phyloP scores from a whole-genome alignment of 164 flowering plant species.

The Liriodendron chinense region DNA sequence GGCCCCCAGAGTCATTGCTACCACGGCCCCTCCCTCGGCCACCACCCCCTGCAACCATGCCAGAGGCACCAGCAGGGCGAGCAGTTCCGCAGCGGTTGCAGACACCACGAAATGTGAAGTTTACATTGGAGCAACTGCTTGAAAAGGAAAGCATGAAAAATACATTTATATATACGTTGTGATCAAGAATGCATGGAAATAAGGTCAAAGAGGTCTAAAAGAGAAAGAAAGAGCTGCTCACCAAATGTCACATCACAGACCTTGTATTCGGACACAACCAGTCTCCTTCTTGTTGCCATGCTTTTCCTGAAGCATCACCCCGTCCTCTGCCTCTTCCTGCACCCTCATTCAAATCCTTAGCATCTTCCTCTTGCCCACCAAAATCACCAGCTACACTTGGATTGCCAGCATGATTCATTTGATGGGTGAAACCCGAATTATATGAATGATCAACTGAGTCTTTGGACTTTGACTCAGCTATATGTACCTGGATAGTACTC shows the following conservation, averaged over 20 bases:
- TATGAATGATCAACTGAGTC: conserved; percentile 35
- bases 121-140: conserved; percentile 90
- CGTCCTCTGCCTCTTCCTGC: conserved; percentile 72
- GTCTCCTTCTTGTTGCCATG: conserved; percentile 99
- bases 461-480: conserved; percentile 84
- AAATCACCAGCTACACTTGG: conserved; percentile 32
- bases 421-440: conserved; percentile 21
- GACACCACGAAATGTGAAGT: conserved; percentile 97
- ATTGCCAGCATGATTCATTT: conserved; percentile 30
- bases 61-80: conserved; percentile 79
- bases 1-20: conserved; percentile 45
- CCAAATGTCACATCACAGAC: conserved; percentile 99
- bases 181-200: background rate
- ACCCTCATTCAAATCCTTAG: conserved; percentile 47
- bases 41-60: conserved; percentile 60
- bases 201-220: conserved; percentile 11
- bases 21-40: conserved; percentile 92
- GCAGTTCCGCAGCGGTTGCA: conserved; percentile 99
- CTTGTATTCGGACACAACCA: conserved; percentile 99
- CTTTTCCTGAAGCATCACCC: conserved; percentile 69
- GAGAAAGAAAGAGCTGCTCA: conserved; percentile 93
- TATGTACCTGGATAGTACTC: conserved; percentile 65
- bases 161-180: conserved; percentile 1
- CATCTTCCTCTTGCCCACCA: conserved; percentile 45
- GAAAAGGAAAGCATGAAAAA: conserved; percentile 24